Evolutionary conservation across 108 stramenopile genomes (phyloP).

Genomic region (Conticribra guillardii): DNA sequence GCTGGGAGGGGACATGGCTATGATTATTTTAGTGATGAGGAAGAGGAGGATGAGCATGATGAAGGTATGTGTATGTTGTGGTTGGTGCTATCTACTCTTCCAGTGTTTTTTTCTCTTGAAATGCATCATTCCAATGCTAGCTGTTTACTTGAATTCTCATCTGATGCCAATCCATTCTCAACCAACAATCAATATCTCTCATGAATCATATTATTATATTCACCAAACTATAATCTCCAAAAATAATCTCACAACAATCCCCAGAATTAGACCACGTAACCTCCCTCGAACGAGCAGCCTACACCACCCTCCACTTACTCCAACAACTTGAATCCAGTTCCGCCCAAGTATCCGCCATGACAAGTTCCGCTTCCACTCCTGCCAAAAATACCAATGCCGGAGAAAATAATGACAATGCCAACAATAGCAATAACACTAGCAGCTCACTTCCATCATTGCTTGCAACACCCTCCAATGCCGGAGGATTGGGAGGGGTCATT

Average conservation of each 20-base stretch:
- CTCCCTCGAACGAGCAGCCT: conserved; percentile 85
- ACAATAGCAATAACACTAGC: no score
- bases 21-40: no score
- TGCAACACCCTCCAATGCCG: conserved; percentile 3
- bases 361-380: conserved; percentile 25
- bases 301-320: conserved; percentile 65
- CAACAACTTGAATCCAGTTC: conserved; percentile 73
- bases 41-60: conserved; percentile 1
- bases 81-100: not conserved
- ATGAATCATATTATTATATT: no score
- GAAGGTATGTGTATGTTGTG: not conserved
- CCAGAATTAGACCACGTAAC: conserved; percentile 48
- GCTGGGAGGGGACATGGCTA: not conserved
- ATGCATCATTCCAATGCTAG: not conserved
- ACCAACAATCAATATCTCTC: not conserved
- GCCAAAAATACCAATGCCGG: conserved; percentile 11
- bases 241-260: no score
- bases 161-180: not conserved
- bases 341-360: conserved; percentile 58
- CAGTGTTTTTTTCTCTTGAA: not conserved
- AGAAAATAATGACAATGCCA: not conserved
- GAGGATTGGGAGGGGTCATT: conserved; percentile 15
- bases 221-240: no score
- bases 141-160: no score
- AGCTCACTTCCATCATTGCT: not conserved